These are phyloP conservation scores for Fraxinus albicans DNA, from an alignment of 305 asterid genomes.

Conservation along the genomic window DNA sequence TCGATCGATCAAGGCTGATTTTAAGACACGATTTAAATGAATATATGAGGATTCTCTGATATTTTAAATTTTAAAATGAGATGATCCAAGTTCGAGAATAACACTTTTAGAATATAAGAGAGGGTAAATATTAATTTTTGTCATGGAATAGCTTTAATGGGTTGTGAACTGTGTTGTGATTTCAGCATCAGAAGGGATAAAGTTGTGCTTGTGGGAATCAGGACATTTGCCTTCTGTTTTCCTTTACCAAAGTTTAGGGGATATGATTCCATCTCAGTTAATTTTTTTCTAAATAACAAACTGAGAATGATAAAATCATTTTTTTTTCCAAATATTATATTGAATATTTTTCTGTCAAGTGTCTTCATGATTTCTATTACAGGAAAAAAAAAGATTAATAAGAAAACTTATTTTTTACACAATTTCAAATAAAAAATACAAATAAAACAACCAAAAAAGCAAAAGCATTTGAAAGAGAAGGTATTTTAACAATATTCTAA, in stretches of 20 bases:
- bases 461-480: not conserved
- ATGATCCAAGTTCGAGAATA: not conserved
- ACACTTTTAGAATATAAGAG: not conserved
- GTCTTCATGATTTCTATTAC: not conserved
- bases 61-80: not conserved
- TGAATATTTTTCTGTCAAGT: not conserved
- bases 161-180: not conserved
- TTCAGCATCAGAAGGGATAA: not conserved
- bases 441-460: not conserved
- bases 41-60: not conserved
- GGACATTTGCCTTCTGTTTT: not conserved
- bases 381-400: not conserved
- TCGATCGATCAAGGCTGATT: not conserved
- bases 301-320: not conserved
- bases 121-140: not conserved
- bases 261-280: not conserved
- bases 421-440: not conserved
- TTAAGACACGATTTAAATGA: not conserved
- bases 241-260: not conserved
- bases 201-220: not conserved
- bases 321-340: not conserved
- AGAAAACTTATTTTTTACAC: not conserved
- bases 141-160: not conserved
- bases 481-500: too few relatives aligned
- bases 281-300: not conserved